Conservation (phyloP, 2,329 filamentous ascomycete species). For the Xylariaceae sp. region DNA sequence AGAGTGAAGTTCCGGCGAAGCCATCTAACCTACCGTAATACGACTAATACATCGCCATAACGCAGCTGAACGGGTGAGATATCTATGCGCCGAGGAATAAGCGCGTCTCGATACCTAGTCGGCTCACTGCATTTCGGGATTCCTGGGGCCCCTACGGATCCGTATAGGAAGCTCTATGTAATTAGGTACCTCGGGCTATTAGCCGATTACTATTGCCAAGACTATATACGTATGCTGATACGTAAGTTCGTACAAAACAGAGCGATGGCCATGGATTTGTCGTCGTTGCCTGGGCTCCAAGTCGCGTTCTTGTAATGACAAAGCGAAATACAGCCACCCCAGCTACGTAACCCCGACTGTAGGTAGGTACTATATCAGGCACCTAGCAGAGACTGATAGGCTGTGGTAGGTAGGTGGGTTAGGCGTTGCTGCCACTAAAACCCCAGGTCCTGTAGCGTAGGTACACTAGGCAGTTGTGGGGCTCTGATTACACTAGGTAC, state of each 20-base stretch:
- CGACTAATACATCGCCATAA: background rate
- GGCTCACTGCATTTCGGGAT: slow-evolving; percentile 3
- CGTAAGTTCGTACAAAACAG: background rate
- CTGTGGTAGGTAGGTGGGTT: too few species aligned
- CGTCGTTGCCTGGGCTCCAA: background rate
- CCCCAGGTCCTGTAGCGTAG: too few species aligned
- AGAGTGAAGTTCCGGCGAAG: background rate
- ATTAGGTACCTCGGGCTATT: background rate
- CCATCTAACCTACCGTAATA: background rate
- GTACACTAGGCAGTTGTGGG: too few species aligned
- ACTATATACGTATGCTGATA: background rate
- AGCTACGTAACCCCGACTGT: too few species aligned
- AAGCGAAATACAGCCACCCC: too few species aligned
- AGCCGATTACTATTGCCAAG: background rate
- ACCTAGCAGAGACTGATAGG: too few species aligned
- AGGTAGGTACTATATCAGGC: too few species aligned
- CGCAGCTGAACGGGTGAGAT: background rate
- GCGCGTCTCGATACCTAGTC: background rate
- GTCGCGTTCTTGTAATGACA: background rate
- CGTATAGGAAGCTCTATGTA: background rate
- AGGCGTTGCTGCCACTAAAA: too few species aligned
- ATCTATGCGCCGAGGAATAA: background rate
- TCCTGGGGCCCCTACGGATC: background rate
- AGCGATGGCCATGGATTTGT: background rate
- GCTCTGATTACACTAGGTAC: too few species aligned